Conservation (phyloP, 148 eudicot genomes). For the Cornus suecica region DNA sequence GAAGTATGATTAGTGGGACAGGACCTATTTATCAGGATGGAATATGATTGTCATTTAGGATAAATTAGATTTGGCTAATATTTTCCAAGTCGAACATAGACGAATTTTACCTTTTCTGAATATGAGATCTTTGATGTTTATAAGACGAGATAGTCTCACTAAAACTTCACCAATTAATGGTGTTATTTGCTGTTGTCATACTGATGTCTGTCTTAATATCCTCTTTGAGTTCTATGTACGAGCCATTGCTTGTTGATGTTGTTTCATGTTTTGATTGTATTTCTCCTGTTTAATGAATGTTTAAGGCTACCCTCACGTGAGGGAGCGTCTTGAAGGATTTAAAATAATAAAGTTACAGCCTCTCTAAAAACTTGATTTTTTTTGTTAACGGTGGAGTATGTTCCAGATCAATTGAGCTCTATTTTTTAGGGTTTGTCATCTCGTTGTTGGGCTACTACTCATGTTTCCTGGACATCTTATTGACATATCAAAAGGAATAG, state of each 20-base stretch:
- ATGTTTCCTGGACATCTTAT: not conserved
- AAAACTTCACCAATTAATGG: not conserved
- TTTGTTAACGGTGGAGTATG: too few relatives aligned
- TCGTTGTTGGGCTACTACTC: conserved; percentile 1
- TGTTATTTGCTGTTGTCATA: not conserved
- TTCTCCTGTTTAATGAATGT: too few relatives aligned
- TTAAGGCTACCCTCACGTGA: too few relatives aligned
- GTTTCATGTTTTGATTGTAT: too few relatives aligned
- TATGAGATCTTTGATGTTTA: not conserved
- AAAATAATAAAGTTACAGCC: too few relatives aligned
- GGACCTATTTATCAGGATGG: not conserved
- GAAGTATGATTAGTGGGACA: not conserved
- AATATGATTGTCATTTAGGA: not conserved
- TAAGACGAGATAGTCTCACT: not conserved
- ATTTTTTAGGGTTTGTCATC: not conserved
- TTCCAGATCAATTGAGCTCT: not conserved
- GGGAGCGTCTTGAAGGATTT: too few relatives aligned
- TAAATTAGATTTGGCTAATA: too few relatives aligned
- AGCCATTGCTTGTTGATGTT: not conserved
- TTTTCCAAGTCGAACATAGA: not conserved
- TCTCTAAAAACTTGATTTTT: too few relatives aligned
- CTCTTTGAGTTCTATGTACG: not conserved
- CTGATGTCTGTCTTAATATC: not conserved
- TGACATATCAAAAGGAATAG: not conserved
- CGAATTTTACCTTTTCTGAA: not conserved